Base-by-base conservation (phyloP, 495 filamentous ascomycete species). In the Lentithecium fluviatile region DNA sequence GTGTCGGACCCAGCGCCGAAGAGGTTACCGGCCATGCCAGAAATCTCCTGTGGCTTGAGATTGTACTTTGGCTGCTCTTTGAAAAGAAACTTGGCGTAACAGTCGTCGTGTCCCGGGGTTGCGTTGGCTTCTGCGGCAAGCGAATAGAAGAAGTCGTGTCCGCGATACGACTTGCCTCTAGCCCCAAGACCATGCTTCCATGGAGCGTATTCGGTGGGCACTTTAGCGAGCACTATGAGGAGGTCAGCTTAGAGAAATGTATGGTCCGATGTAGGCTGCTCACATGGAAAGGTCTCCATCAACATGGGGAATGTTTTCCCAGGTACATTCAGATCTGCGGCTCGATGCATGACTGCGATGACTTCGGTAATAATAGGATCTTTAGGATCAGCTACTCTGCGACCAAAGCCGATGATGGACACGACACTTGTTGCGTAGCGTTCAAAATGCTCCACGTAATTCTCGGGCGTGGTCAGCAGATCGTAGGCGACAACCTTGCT, bases 291-390 rank as follows among this genome's bases (percentile, higher is more conserved):
- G 0, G 81, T 83, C 65, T 84, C 82, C 62, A 84, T 76, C 17
- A 84, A 60, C 82, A 85, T 85, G 3, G 82, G 83, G 53, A 84
- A 84, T 0, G 67, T 76, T 61, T 82, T 85, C 15, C 82, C 82
- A 1, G 83, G 83, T 20, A 74, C 73, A 62, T 74, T 74, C 43
- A 76, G 59, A 47, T 69, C 68, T 13, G 72, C 71, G 2, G 73
- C 73, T 8, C 43, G 40, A 21, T 74, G 73, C 73, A 76, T 76
- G 13, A 73, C 58, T 13, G 66, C 65, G 71, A 79, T 77, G 6
- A 78, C 75, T 48, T 78, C 76, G 0, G 75, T 77, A 53, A 79
- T 77, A 52, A 79, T 76, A 13, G 75, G 75, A 67, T 79, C 83
- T 80, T 71, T 68, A 8, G 66, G 67, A 29, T 66, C 68, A 20